Evolutionary conservation across 441 rosid species (phyloP), one percentile per base, ranked within the genome.

Genomic region (Populus hybrid): DNA sequence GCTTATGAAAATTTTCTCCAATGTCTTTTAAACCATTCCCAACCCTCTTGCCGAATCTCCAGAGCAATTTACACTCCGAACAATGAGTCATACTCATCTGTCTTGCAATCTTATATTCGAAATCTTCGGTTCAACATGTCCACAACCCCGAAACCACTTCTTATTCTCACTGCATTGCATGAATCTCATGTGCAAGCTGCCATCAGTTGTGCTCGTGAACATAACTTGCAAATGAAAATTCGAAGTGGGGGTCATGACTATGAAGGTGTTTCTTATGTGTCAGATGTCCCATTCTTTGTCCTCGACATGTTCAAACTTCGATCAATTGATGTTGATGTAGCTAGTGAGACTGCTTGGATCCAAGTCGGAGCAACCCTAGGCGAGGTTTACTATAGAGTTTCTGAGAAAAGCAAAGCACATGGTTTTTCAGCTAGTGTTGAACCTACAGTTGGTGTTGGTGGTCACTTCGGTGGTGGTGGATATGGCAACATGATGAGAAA

Each of bases 221-320:
- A 84, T 38, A 79, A 67, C 66, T 67, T 92, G n/a, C 91, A 77
- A 46, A 50, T 88, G 77, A 84, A 91, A 79, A 85, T 86, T 12
- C 76, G 91, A 67, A 91, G 96, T 28, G 96, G 95, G 9, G 92
- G 93, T 32, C 92, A 89, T 77, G 90, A 89, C 83, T 89, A 86
- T 30, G 95, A 91, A 63, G 95, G 92, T 18, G 80, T 85, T 11
- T 90, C 93, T 0, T 89, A 86, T 75, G 80, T 85, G 35, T 85
- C 88, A 16, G 35, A 66, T 21, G 77, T 59, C 70, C 86, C 92
- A 0, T 89, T 88, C 63, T 79, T 87, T 40, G 74, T 91, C 78
- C 69, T 87, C 3, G 87, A 87, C 76, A 75, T 86, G 40, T 76
- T 77, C 61, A 84, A 80, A 38, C 70, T 85, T 34, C 79, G 78